Base-by-base conservation (phyloP, 768 basidiomycete genomes). In the Auriculariales sp. region DNA sequence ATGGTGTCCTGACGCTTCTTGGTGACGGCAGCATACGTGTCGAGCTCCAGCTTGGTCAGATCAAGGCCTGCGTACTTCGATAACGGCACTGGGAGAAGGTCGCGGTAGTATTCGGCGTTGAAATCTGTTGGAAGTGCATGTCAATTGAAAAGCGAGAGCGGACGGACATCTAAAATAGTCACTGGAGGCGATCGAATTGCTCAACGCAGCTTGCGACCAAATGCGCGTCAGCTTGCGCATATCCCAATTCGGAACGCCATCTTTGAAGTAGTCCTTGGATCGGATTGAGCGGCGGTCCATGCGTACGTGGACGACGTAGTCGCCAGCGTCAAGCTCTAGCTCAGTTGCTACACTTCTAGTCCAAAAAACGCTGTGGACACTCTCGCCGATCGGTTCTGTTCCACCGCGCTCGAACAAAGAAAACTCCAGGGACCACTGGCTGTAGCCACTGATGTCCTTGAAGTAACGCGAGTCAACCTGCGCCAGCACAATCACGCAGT, bases 401-500 rank as follows among this genome's bases (percentile, higher is more conserved):
- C 66, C 63, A 3, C 72, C 74, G 53, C 69, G 65, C 53, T 71
- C 74, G 58, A 71, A 72, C 1, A 78, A 61, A 6, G 64, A 61
- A 53, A 77, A 76, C 50, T 78, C 74, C 50, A 77, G 63, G 9
- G 64, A 66, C 73, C 73, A 77, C 25, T 56, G 54, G 14, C 67
- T 66, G 31, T 59, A 64, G 4, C 71, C 71, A 0, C 70, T 57
- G 32, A 78, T 62, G 42, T 73, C 73, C 22, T 61, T 59, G 59
- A 71, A 78, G 58, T 72, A 78, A 4, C 75, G 65, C 4, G 61
- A 55, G 51, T 78, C 75, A 25, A 73, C 54, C 54, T 75, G 74
- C 11, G 74, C 72, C 30, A 78, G 68, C 27, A 75, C 74, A 36
- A 78, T 66, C n/a, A 77, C 64, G 12, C 72, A 60, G 19, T 62